Percentiles rank a stretch among this genome's conserved stretches.
These are phyloP conservation scores for Peronospora farinosa DNA, from an alignment of 352 stramenopile genomes.

Conservation along the genomic window DNA sequence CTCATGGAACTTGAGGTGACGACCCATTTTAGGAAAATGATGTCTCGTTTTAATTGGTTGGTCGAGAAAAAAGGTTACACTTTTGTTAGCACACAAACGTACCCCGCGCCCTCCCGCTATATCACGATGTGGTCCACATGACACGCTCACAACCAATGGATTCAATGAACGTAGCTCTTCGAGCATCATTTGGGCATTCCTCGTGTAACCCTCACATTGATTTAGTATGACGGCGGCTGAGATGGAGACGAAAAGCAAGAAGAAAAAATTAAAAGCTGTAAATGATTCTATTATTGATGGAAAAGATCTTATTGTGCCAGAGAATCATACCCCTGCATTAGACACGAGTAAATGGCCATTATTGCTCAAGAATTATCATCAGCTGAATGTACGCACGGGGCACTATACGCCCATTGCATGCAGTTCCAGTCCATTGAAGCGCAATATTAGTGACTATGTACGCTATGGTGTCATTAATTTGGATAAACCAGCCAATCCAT, in stretches of 20 bases:
- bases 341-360: slow-evolving; percentile 98
- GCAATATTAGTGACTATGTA: slow-evolving; percentile 96
- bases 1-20: slow-evolving; percentile 93
- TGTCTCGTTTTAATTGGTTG: background rate
- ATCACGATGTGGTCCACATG: slow-evolving; percentile 12
- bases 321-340: slow-evolving; percentile 84
- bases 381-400: slow-evolving; percentile 97
- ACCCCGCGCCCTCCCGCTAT: too few species aligned
- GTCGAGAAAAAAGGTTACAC: too few species aligned
- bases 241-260: slow-evolving; percentile 83
- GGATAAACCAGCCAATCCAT: slow-evolving; percentile 99
- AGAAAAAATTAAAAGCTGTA: slow-evolving; percentile 83
- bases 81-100: too few species aligned
- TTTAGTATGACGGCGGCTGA: slow-evolving; percentile 50
- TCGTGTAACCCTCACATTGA: background rate
- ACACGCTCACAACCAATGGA: slow-evolving; percentile 20
- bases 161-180: slow-evolving; percentile 1
- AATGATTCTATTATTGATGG: slow-evolving; percentile 10
- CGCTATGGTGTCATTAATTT: slow-evolving; percentile 99
- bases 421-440: slow-evolving; percentile 94
- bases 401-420: slow-evolving; percentile 99
- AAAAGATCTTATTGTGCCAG: slow-evolving; percentile 73
- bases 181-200: slow-evolving; percentile 9
- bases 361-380: slow-evolving; percentile 99
- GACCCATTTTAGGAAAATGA: slow-evolving; percentile 17